phyloP scores from a whole-genome alignment of 495 filamentous ascomycete genomes.

The Astrothelium subdiscretum region DNA sequence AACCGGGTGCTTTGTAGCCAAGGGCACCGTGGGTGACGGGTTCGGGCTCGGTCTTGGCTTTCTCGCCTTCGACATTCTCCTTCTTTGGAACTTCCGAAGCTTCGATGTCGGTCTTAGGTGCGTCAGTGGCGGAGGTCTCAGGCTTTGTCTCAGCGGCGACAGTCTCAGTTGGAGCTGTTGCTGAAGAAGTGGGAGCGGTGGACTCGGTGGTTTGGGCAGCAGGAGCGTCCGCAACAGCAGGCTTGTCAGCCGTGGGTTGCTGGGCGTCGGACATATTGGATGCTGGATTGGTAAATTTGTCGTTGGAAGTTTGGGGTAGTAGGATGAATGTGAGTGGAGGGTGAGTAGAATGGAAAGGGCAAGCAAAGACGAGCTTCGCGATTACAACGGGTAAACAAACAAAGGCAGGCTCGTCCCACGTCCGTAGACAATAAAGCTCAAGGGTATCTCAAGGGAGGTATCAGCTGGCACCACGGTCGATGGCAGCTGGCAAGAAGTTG shows the following conservation, averaged over 20 bases:
- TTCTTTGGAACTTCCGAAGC: slow-evolving; percentile 18
- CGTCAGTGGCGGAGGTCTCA: slow-evolving; percentile 12
- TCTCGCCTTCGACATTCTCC: slow-evolving; percentile 33
- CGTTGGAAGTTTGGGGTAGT: neutral
- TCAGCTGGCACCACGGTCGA: neutral
- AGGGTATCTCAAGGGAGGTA: neutral
- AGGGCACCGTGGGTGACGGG: slow-evolving; percentile 64
- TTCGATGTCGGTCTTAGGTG: slow-evolving; percentile 40
- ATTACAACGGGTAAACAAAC: slow-evolving; percentile 20
- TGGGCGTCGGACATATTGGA: slow-evolving; percentile 42
- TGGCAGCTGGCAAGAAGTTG: neutral
- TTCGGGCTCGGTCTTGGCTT: slow-evolving; percentile 35
- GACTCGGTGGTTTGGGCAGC: slow-evolving; percentile 1
- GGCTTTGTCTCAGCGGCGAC: slow-evolving; percentile 5
- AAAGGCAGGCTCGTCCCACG: slow-evolving; percentile 17
- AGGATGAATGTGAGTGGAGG: neutral
- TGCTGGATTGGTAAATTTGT: neutral
- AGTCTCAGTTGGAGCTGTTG: neutral
- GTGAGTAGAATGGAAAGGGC: slow-evolving; percentile 2
- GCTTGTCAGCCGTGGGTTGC: slow-evolving; percentile 33
- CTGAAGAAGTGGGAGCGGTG: slow-evolving; percentile 1
- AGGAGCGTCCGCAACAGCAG: slow-evolving; percentile 2
- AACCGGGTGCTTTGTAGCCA: slow-evolving; percentile 78
- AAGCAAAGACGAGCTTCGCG: neutral
- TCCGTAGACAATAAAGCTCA: neutral